These are phyloP conservation scores for Pseudogymnoascus sp. DNA, from an alignment of 2,329 filamentous ascomycete species.

Conservation along the genomic window DNA sequence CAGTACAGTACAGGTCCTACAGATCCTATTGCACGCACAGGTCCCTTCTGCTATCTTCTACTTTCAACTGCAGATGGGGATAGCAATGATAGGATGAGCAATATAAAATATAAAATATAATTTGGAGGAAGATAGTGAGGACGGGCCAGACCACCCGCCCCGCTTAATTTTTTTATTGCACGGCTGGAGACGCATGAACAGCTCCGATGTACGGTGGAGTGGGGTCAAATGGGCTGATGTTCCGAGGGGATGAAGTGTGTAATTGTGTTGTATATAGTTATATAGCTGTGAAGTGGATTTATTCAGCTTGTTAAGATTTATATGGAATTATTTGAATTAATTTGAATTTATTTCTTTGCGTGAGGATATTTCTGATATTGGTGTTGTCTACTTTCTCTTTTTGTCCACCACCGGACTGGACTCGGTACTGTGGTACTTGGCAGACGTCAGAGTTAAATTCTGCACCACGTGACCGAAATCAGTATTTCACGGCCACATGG, in stretches of 20 bases:
- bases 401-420: neutral
- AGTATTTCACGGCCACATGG: neutral
- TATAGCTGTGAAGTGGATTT: neutral
- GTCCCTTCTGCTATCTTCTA: neutral
- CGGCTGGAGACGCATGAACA: neutral
- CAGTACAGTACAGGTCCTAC: neutral
- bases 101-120: constrained; percentile 1
- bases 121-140: neutral
- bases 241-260: neutral
- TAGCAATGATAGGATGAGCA: neutral
- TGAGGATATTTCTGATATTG: neutral
- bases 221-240: neutral
- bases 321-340: neutral
- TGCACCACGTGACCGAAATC: neutral
- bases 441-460: neutral
- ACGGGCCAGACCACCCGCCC: neutral
- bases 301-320: neutral
- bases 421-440: neutral
- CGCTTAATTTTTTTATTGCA: neutral
- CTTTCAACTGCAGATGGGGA: neutral
- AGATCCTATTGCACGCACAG: neutral
- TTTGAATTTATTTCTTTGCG: neutral
- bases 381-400: neutral
- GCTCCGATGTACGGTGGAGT: neutral
- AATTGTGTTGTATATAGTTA: neutral